Base-by-base conservation (phyloP, 768 basidiomycete species). In the Amanita pallidorosea region DNA sequence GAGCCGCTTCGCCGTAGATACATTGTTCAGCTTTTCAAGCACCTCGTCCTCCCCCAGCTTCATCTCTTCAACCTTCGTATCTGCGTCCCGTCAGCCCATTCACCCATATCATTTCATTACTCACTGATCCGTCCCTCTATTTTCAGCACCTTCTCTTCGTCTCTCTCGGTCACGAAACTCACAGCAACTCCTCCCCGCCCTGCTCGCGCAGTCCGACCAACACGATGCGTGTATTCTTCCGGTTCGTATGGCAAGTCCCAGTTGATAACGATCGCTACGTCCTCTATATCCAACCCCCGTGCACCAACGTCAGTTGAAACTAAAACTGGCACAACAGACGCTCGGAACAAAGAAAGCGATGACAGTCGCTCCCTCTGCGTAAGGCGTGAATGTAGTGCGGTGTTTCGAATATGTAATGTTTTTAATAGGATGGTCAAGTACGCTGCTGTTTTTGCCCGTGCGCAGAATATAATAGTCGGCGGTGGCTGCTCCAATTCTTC, bases 171-270 rank as follows among this genome's bases (percentile, higher is more conserved):
- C 47, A 98, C 88, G 61, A 98, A 89, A 60, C 93, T 98, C 25
- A 98, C 74, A 1, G 91, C 91, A 45, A 93, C 70, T 59, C 96
- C 96, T 2, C 85, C 88, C 59, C 80, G 76, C 5, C 96, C 96
- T 9, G 85, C 88, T 58, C 93, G 82, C 27, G 93, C 93, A 20
- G 93, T 97, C 61, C 93, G 69, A 40, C 93, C 93, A 1, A 99
- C 96, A 18, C 96, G 79, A 69, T 99, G 96, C 1, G 91, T 88
- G 61, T 99, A 99, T 63, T 95, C 94, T 64, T 95, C 95, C 5
- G 90, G 76, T 61, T 85, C 83, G 11, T 76, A 73, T 12, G 96
- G 96, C 55, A 97, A 70, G 65, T 99, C 95, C 93, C 94, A 99
- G 56, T 99, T 98, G 52, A 99, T 74, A 17, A 99, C 91, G 72